Base-by-base conservation (phyloP, 345 rosid genomes). In the Camelina neglecta region DNA sequence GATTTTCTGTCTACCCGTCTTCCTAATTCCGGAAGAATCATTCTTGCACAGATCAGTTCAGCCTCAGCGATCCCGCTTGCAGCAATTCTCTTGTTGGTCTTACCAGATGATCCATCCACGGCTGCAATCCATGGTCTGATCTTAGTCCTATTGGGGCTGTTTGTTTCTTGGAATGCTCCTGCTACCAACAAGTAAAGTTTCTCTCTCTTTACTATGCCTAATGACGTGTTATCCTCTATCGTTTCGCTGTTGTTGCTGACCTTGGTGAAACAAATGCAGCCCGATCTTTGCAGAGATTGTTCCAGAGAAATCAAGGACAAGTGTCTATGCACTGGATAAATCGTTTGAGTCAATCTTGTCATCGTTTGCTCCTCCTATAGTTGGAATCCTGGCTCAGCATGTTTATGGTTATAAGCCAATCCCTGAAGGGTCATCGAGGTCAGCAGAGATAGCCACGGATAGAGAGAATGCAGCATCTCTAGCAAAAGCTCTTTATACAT, bases 231-330 rank as follows among this genome's bases (percentile, higher is more conserved):
- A 20, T 15, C 21, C 60, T 75, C 18, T 41, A 2, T 49, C 18
- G 9, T 9, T 55, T 39, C 23, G 26, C 41, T 75, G 51, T 75
- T 49, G 15, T 50, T 18, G 20, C 56, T 68, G 48, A 42, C 35
- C 31, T 35, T 76, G 71, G 56, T 56, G 56, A 48, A 20, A 21
- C 59, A 8, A 68, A 68, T 26, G 78, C 87, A 91, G 98, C 74
- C 97, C 98, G 4, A 91, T 91, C 56, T 91, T 91, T 75, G 97
- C 96, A 60, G 98, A 93, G 82, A 91, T 93, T 29, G 97, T 93
- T 20, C 94, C 96, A 4, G 93, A 87, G 84, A 93, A 75, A 67
- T 82, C 96, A 51, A 82, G 93, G 42, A 91, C 96, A 15, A 93
- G 93, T 44, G 87, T 93, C 21, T 91, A 90, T 69, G 96, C 98